Evolutionary conservation across 148 eudicot species (phyloP).

Genomic region (Cornus suecica): DNA sequence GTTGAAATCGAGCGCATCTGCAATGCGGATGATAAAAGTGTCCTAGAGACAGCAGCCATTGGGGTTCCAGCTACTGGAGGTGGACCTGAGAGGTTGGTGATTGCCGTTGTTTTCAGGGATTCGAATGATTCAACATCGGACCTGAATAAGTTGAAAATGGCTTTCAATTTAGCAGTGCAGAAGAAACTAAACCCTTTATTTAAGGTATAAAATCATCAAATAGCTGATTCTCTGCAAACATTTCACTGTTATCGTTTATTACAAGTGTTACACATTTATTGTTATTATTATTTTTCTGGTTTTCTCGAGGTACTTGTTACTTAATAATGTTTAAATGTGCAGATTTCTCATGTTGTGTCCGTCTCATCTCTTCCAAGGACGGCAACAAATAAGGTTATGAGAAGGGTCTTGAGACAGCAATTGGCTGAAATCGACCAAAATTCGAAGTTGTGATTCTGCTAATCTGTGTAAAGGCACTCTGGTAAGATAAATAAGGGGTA

Average conservation of each 20-base stretch:
- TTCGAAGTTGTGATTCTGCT: constrained; percentile 38
- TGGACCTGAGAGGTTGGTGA: constrained; percentile 84
- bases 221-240: background rate
- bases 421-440: constrained; percentile 36
- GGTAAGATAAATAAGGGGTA: too few relatives aligned
- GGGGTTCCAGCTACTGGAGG: constrained; percentile 81
- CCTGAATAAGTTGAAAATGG: constrained; percentile 39
- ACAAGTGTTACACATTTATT: too few relatives aligned
- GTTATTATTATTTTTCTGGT: too few relatives aligned
- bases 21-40: constrained; percentile 45
- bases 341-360: constrained; percentile 60
- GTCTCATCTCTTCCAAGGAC: constrained; percentile 82
- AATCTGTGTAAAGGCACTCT: too few relatives aligned
- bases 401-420: constrained; percentile 84
- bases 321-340: constrained; percentile 17
- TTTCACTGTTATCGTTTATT: background rate
- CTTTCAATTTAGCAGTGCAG: constrained; percentile 76
- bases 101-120: constrained; percentile 71
- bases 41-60: constrained; percentile 91
- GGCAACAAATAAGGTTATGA: constrained; percentile 93
- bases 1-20: constrained; percentile 91
- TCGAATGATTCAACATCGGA: constrained; percentile 26
- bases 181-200: constrained; percentile 83
- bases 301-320: background rate
- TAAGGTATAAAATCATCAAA: constrained; percentile 41